Base-by-base conservation (phyloP, 2,329 filamentous ascomycete species). In the Xylariaceae sp. region DNA sequence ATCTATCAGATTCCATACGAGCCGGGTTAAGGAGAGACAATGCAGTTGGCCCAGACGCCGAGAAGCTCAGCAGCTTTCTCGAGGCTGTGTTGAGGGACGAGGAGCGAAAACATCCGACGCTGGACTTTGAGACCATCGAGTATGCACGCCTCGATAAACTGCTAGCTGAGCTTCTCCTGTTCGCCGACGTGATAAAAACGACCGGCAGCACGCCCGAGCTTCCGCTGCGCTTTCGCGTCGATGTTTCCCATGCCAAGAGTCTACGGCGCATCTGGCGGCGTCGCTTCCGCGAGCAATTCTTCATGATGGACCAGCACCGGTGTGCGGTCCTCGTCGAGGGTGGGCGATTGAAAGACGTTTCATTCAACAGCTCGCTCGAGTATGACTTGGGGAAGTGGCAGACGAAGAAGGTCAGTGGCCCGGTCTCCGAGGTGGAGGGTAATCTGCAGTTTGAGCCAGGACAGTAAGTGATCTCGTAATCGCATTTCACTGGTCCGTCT, bases 401-500 rank as follows among this genome's bases (percentile, higher is more conserved):
- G 43, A 70, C 74, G 3, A 69, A 33, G 36, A 52, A 61, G 24
- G 55, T 66, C 11, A 64, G 55, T 15, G 64, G 71, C 20, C 65
- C 69, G 8, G 60, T 75, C 7, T 75, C 75, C 2, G 76, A 73
- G 50, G 58, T 71, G 7, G 73, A 77, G 52, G 73, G 67, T 4
- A 74, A 76, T 41, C 59, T 70, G 16, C 64, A 73, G 27, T 80
- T 80, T 47, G 70, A 77, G 43, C 70, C 75, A 20, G 81, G 81
- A 51, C 70, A 79, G 80, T 83, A 67, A 70, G 78, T 67, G n/a
- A 3, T 15, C 9, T 24, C 10, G 6, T 15, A 9, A 13, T 15
- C 29, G 18, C 2, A 11, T 35, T 24, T 40, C 26, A 26, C 15
- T n/a, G 9, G 8, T 9, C 27, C 20, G 13, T 24, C 27, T 16